These are phyloP conservation scores for Hansfordia pulvinata DNA, from an alignment of 2,329 filamentous ascomycete genomes.

Conservation along the genomic window DNA sequence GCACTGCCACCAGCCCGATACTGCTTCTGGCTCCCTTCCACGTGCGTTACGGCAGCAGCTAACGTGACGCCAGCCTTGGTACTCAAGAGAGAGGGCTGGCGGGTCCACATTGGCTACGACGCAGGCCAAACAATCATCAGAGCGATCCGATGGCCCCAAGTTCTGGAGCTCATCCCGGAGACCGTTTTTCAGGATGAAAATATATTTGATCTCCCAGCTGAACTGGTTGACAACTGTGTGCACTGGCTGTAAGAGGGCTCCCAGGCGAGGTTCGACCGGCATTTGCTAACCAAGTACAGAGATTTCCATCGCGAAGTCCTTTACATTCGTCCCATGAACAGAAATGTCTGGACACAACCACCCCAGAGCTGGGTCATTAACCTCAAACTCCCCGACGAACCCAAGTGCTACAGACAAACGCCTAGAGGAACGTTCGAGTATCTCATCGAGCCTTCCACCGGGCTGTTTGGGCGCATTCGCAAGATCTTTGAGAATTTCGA, in stretches of 20 bases:
- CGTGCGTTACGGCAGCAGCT: conserved; percentile 3
- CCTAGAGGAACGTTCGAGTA: conserved; percentile 3
- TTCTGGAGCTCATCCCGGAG: conserved; percentile 21
- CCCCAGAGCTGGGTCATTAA: conserved; percentile 20
- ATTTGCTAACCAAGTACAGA: conserved; percentile 2
- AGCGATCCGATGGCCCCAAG: conserved; percentile 12
- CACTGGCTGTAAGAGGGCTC: conserved; percentile 44
- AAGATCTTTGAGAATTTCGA: conserved; percentile 37
- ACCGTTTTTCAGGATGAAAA: conserved; percentile 12
- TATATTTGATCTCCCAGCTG: conserved; percentile 32
- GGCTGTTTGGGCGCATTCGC: conserved; percentile 22
- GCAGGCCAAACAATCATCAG: conserved; percentile 25
- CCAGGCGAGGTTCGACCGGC: not conserved
- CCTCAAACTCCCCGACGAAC: conserved; percentile 7
- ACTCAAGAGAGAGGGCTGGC: conserved; percentile 19
- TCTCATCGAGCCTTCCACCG: conserved; percentile 35
- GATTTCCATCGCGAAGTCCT: conserved; percentile 21
- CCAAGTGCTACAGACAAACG: conserved; percentile 6
- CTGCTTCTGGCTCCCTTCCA: too few species aligned
- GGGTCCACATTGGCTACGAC: conserved; percentile 41
- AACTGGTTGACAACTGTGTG: conserved; percentile 34
- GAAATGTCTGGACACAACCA: conserved; percentile 13
- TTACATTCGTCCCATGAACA: conserved; percentile 32
- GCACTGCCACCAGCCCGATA: too few species aligned
- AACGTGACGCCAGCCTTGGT: conserved; percentile 5